Evolutionary conservation across 345 rosid species (phyloP).

Genomic region (Excoecaria cochinchinensis): DNA sequence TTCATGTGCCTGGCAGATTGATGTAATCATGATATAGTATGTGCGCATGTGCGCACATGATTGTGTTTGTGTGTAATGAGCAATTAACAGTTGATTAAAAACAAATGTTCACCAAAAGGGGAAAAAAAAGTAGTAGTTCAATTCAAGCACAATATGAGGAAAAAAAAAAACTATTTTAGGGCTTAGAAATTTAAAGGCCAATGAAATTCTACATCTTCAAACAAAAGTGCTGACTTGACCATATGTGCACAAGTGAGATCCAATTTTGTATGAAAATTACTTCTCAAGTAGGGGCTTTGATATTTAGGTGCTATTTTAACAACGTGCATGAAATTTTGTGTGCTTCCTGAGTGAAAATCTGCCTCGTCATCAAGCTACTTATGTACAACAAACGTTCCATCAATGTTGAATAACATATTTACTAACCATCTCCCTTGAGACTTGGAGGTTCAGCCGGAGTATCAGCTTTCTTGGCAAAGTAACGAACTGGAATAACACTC

Average conservation of each 20-base stretch:
- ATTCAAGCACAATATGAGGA: not conserved
- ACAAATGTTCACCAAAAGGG: not conserved
- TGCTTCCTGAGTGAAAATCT: not conserved
- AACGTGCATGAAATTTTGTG: not conserved
- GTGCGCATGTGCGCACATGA: no score
- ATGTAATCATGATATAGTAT: no score
- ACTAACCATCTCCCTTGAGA: slow-evolving; percentile 88
- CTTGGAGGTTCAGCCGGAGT: slow-evolving; percentile 60
- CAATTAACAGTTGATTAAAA: not conserved
- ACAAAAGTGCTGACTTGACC: not conserved
- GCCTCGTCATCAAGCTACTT: not conserved
- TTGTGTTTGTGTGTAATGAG: not conserved
- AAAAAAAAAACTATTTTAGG: not conserved
- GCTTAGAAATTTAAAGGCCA: not conserved
- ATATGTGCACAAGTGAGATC: not conserved
- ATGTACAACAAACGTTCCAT: not conserved
- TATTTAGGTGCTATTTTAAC: not conserved
- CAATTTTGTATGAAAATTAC: not conserved
- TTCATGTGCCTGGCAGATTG: no score
- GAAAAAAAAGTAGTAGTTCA: no score
- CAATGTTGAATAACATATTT: not conserved
- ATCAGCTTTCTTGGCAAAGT: slow-evolving; percentile 72
- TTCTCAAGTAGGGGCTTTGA: not conserved
- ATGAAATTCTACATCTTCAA: not conserved
- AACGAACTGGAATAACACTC: slow-evolving; percentile 56